Evolutionary conservation across 371 early-diverging fungal genomes (phyloP), one percentile per base, ranked within the genome.

Genomic region (Nosema muscidifuracis): DNA sequence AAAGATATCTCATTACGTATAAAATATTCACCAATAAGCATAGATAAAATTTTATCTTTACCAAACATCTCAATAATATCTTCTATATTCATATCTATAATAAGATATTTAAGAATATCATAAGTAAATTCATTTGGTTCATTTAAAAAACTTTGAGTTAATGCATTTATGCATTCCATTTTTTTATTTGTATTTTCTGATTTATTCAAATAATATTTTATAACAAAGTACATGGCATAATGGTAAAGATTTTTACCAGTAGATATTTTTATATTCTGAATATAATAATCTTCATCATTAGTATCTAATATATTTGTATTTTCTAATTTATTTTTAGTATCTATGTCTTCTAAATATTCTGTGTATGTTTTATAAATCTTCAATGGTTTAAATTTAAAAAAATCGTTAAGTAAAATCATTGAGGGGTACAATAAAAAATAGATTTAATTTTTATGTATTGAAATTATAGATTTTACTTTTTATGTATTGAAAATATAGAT

Each of bases 141-240:
- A 10, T 20, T 47, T 47, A 47, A 47, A 20, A 47, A 47, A 13
- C 4, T n/a, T 12, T 47, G 10, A 10, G 4, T 47, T 20, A 47
- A 3, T 12, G n/a, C 20, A 20, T 47, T 47, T 47, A 47, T 47
- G 47, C 47, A 47, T 4, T n/a, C 20, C 3, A n/a, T 47, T 47
- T 47, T 47, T 47, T 20, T 47, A 47, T 47, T 47, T n/a, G n/a
- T n/a, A n/a, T 47, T 20, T 13, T 47, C 47, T 4, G n/a, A n/a
- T 47, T 47, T 47, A n/a, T 47, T 47, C n/a, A 20, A n/a, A n/a
- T 47, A n/a, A 47, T 47, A 47, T 47, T 47, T 47, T 12, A 12
- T 4, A 47, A 47, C 20, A 20, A 47, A 47, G 20, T 47, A 47
- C 47, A 47, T 47, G 6, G 10, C 47, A 47, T n/a, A 47, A 12